Conservation (phyloP, 1,139 yeast genomes). For the Zygoascus sp. region DNA sequence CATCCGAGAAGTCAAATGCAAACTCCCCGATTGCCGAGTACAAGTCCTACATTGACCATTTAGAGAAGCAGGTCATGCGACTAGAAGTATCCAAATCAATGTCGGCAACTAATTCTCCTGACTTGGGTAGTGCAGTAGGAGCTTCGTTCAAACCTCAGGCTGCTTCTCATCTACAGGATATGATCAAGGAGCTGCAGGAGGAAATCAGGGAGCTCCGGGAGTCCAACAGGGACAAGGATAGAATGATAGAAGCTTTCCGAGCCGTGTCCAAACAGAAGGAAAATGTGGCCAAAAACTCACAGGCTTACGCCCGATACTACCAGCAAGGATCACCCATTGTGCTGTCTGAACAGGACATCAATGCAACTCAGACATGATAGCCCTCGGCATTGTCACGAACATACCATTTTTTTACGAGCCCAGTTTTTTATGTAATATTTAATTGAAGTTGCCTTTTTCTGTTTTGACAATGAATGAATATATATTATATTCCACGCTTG, state of each 20-base stretch:
- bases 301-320: slow-evolving; percentile 11
- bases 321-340: slow-evolving; percentile 7
- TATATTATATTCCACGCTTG: no score
- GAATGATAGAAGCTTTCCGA: slow-evolving; percentile 45
- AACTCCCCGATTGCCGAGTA: slow-evolving; percentile 47
- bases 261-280: slow-evolving; percentile 9
- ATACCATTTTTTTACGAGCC: not conserved
- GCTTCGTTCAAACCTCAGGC: slow-evolving; percentile 9
- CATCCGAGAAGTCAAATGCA: slow-evolving; percentile 14
- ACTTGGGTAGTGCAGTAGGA: not conserved
- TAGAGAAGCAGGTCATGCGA: slow-evolving; percentile 50
- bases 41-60: slow-evolving; percentile 56
- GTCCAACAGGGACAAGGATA: slow-evolving; percentile 63
- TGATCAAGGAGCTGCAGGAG: slow-evolving; percentile 59
- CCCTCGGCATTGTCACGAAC: not conserved
- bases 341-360: slow-evolving; percentile 10
- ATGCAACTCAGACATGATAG: slow-evolving; percentile 11
- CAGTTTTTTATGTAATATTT: no score
- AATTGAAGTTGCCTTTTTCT: no score
- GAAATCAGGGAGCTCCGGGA: slow-evolving; percentile 65
- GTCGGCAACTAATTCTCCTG: slow-evolving; percentile 7
- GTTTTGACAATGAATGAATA: no score
- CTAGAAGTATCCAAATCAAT: slow-evolving; percentile 13
- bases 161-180: slow-evolving; percentile 23
- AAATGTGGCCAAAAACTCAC: slow-evolving; percentile 5